Evolutionary conservation across 2,329 filamentous ascomycete species (phyloP), one percentile per base, ranked within the genome.

Genomic region (Aureobasidium musti): DNA sequence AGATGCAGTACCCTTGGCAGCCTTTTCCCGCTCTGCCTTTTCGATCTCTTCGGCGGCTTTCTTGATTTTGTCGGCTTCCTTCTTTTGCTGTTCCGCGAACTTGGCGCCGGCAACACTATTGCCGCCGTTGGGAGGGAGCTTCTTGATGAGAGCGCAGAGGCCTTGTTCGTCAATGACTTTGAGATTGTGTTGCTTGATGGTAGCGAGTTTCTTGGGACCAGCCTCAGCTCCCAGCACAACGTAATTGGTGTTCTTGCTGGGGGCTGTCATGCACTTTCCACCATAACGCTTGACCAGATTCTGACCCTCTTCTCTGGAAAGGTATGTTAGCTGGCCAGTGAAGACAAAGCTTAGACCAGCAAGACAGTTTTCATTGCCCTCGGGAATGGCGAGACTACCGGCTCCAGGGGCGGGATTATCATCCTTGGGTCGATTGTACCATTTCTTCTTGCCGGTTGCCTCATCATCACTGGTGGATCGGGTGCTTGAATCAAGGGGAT

Each of bases 141-240:
- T 83, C 68, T 87, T 84, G 71, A 99, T 96, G 52, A 99, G 84
- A 67, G 91, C 89, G 71, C 97, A 96, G 2, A 99, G 80, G 0
- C 95, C 96, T 71, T 96, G 87, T 76, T 99, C 96, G 72, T 97
- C 89, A 74, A 99, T 97, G 0, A 93, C 96, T 77, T 92, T 97
- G 76, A 98, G 87, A 0, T 87, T 87, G 72, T 90, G 81, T 23
- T 91, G 85, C 66, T 86, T 83, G 71, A 99, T 98, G 71, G 93
- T 97, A 70, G 89, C 83, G 47, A 99, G 82, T 76, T 99, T 99
- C 78, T 90, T 96, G 0, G 95, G 95, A 0, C 95, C 95, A 28
- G 96, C 95, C 76, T 98, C 95, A 30, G 85, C 85, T 50, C 95
- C 95, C 2, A 99, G 84, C 19, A 99, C 91, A 53, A 99, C 92